Conservation (phyloP, 176 grass and related monocot genomes). For the Musa itinerans region DNA sequence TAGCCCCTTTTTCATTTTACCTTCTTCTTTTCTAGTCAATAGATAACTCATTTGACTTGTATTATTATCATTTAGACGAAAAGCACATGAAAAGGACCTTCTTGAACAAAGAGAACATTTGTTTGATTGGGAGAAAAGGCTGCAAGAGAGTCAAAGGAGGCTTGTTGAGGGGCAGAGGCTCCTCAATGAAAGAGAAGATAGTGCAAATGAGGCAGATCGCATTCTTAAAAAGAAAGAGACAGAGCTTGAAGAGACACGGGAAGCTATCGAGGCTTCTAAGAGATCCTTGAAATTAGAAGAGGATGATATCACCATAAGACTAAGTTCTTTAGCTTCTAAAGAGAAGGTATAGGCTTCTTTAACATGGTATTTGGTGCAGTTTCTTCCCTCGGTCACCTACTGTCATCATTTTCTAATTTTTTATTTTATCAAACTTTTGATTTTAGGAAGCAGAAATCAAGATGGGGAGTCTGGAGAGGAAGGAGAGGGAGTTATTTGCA, state of each 20-base stretch:
- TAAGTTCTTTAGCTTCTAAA: slow-evolving; percentile 40
- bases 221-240: slow-evolving; percentile 59
- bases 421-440: slow-evolving; percentile 26
- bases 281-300: slow-evolving; percentile 60
- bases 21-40: slow-evolving; percentile 4
- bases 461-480: slow-evolving; percentile 33
- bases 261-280: slow-evolving; percentile 36
- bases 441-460: slow-evolving; percentile 62
- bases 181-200: slow-evolving; percentile 82
- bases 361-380: not conserved
- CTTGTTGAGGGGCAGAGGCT: slow-evolving; percentile 61
- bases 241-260: slow-evolving; percentile 70
- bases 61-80: slow-evolving; percentile 39
- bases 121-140: slow-evolving; percentile 66
- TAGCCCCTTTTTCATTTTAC: slow-evolving; percentile 1
- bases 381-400: not conserved
- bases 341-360: slow-evolving; percentile 55
- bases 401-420: not conserved
- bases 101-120: slow-evolving; percentile 59
- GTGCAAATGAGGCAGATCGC: slow-evolving; percentile 60
- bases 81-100: slow-evolving; percentile 61
- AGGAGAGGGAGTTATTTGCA: slow-evolving; percentile 47
- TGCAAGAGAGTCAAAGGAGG: slow-evolving; percentile 87
- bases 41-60: slow-evolving; percentile 5
- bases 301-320: slow-evolving; percentile 47